phyloP scores from a whole-genome alignment of 768 basidiomycete species.

The Mycena sanguinolenta region DNA sequence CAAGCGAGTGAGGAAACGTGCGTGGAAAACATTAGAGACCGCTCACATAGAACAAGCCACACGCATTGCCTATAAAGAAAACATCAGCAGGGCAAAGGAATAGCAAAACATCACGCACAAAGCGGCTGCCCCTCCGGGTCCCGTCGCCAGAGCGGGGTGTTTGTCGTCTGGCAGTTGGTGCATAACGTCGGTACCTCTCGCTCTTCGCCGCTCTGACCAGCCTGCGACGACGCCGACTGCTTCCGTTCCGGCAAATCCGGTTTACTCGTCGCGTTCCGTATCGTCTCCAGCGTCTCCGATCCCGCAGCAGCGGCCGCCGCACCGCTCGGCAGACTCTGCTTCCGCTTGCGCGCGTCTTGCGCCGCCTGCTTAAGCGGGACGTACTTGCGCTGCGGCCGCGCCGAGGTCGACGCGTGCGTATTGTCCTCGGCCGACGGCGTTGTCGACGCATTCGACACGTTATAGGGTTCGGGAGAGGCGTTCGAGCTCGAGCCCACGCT shows the following conservation, averaged over 20 bases:
- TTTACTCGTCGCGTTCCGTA: constrained; percentile 74
- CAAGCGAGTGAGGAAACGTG: constrained; percentile 19
- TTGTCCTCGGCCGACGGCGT: constrained; percentile 75
- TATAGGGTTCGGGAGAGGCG: constrained; percentile 81
- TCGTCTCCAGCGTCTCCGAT: constrained; percentile 47
- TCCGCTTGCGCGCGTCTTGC: constrained; percentile 67
- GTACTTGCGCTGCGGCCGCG: constrained; percentile 64
- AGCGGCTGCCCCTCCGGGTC: constrained; percentile 94
- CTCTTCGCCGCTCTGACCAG: constrained; percentile 63
- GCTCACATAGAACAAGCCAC: constrained; percentile 88
- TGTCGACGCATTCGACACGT: constrained; percentile 77
- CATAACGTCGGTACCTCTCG: constrained; percentile 86
- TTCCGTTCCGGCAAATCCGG: constrained; percentile 65
- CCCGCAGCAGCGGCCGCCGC: neutral
- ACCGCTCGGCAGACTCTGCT: constrained; percentile 53
- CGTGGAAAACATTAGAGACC: constrained; percentile 50
- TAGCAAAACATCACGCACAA: constrained; percentile 64
- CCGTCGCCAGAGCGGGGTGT: constrained; percentile 93
- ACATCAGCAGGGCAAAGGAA: constrained; percentile 7
- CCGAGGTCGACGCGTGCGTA: constrained; percentile 40
- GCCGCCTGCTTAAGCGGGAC: constrained; percentile 70
- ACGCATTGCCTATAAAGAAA: constrained; percentile 79
- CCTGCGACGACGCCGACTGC: neutral
- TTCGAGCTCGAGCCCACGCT: constrained; percentile 75
- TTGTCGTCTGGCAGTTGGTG: constrained; percentile 96